Evolutionary conservation across 2,329 filamentous ascomycete genomes (phyloP), one percentile per base, ranked within the genome.

Genomic region (Neonectria coccinea): DNA sequence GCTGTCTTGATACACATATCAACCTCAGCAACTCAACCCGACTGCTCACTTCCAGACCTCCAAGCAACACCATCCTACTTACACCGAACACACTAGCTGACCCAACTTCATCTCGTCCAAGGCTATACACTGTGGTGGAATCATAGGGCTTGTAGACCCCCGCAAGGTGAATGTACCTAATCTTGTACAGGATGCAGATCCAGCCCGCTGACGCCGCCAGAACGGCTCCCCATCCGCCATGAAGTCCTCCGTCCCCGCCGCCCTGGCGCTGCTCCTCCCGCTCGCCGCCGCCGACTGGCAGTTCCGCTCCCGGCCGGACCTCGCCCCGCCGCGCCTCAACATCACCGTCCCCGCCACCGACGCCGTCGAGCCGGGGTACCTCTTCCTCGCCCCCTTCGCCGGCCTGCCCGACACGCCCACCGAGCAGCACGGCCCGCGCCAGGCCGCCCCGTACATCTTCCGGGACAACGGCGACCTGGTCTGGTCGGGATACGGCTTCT

Each of bases 381-480:
- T 84, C 20, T 85, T 85, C 66, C 64, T 84, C 8, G 79, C 77
- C 9, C 79, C 79, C 6, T 81, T 79, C 55, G 74, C 77, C 0
- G 78, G 79, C 6, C 75, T 73, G 20, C 73, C 73, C 20, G 78
- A 80, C 56, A 77, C 77, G 1, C 74, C 74, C 10, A 71, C 71
- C 12, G 79, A 77, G 65, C 78, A 77, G 61, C 79, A 82, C 62
- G 83, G 82, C 0, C 84, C 85, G 2, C 79, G 81, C 5, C 85
- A 88, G 73, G 79, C 84, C 1, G 84, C 78, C 0, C 83, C 85
- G 0, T 88, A 88, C 71, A 88, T 88, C 67, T 83, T 87, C 67
- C 79, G 80, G 6, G 81, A 86, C 67, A 75, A 85, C 33, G 86
- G 86, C 2, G 84, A 87, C 54, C 77, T 88, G 0, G 78, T 89